phyloP scores from a whole-genome alignment of 139 green algal genomes.

The Auxenochlorella protothecoides region DNA sequence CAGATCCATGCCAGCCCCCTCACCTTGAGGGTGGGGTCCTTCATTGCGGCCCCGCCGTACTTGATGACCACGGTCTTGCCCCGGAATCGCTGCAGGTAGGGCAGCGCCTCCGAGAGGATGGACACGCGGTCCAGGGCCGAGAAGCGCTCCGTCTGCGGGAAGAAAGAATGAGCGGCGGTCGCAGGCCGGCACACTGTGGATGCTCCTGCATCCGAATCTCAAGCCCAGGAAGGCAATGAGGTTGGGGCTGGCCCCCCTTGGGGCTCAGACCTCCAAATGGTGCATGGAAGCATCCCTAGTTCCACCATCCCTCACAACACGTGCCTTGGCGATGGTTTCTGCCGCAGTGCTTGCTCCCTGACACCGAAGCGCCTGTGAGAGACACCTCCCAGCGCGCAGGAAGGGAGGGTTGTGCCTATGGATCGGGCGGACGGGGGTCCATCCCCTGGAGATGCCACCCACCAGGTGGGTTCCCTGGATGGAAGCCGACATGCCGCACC shows the following conservation, averaged over 20 bases:
- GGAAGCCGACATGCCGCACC: too few relatives aligned
- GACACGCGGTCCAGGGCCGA: constrained; percentile 61
- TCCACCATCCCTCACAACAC: background rate
- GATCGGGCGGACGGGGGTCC: too few relatives aligned
- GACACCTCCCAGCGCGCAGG: too few relatives aligned
- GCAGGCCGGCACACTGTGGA: background rate
- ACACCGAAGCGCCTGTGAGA: too few relatives aligned
- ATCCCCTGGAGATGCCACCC: too few relatives aligned
- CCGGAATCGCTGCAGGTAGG: constrained; percentile 87
- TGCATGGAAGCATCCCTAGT: too few relatives aligned
- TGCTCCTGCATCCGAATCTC: background rate
- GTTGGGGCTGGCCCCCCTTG: background rate
- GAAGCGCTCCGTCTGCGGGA: constrained; percentile 13
- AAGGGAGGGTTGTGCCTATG: too few relatives aligned
- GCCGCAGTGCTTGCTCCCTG: too few relatives aligned
- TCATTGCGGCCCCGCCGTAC: constrained; percentile 98
- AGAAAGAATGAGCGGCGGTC: background rate
- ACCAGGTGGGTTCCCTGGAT: too few relatives aligned
- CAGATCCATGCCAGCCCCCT: background rate
- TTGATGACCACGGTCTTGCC: constrained; percentile 97
- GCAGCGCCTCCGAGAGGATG: constrained; percentile 90
- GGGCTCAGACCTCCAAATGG: too few relatives aligned
- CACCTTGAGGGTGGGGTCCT: constrained; percentile 84
- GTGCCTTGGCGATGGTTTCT: too few relatives aligned
- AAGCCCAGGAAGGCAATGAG: background rate